Evolutionary conservation across 805 yeast species (phyloP), one percentile per base, ranked within the genome.

Genomic region (Zygosaccharomyces rouxii): DNA sequence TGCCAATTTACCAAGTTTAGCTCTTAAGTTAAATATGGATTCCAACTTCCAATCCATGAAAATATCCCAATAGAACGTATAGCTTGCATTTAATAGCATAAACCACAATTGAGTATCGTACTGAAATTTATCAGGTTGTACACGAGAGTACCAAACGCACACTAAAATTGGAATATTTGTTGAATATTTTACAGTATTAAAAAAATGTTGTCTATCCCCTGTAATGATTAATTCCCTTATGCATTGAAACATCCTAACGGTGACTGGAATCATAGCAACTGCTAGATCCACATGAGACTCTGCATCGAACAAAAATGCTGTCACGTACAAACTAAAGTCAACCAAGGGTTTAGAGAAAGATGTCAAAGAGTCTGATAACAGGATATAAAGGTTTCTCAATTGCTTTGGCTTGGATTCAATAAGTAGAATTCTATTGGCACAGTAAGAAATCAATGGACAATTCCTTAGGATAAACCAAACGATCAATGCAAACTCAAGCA

Each of bases 51-150:
- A 94, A 70, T 94, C 99, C 76, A 80, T 80, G 44, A 77, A 76
- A 10, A 92, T 67, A 66, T 94, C 99, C 99, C 99, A 94, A 47
- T 80, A 70, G 51, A 88, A 86, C 13, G 95, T 78, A 64, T 86
- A 94, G 0, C 79, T 58, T 0, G 98, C 85, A 62, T 86, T 89
- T 35, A 86, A 58, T 1, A 83, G 59, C 50, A 76, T 80, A 57
- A 70, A 70, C 56, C 70, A 50, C 13, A 64, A 57, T 64, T 71
- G 68, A 2, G 67, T 53, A 9, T 44, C 39, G 28, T 35, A 39
- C 39, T 39, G 52, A 55, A 37, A 56, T 39, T 14, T 52, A 16
- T 47, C 43, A 18, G 55, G 52, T 16, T 49, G 42, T 4, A 48
- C 50, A 26, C 51, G 31, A 19, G 56, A 48, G 23, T 59, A 48